These are phyloP conservation scores for Candida quercuum DNA, from an alignment of 805 yeast genomes.

Conservation along the genomic window DNA sequence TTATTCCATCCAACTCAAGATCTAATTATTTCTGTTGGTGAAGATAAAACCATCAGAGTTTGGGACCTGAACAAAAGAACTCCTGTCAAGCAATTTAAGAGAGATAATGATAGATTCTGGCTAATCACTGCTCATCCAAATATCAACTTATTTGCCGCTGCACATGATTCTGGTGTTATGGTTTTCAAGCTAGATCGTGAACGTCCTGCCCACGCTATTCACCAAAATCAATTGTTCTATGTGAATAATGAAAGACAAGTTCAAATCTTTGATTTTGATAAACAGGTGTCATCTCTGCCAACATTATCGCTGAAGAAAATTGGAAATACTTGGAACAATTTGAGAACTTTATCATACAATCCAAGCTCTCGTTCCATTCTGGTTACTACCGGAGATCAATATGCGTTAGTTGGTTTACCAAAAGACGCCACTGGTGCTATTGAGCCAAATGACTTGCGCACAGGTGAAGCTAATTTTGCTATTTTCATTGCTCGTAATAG, in stretches of 20 bases:
- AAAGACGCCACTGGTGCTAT: constrained; percentile 89
- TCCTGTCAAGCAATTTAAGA: constrained; percentile 88
- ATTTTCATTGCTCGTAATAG: constrained; percentile 92
- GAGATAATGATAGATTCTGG: constrained; percentile 96
- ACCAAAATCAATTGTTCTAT: constrained; percentile 69
- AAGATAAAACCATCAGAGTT: constrained; percentile 91
- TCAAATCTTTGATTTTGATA: constrained; percentile 67
- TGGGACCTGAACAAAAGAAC: constrained; percentile 96
- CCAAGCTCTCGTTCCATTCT: constrained; percentile 87
- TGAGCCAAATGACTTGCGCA: constrained; percentile 76
- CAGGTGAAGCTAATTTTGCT: constrained; percentile 82
- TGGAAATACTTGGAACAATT: constrained; percentile 82
- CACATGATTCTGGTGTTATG: constrained; percentile 97
- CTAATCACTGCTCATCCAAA: constrained; percentile 81
- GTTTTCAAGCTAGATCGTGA: constrained; percentile 96
- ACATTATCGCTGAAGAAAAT: constrained; percentile 78
- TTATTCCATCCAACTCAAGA: constrained; percentile 93
- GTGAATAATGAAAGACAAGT: constrained; percentile 84
- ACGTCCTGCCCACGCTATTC: constrained; percentile 81
- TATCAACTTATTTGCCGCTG: constrained; percentile 90
- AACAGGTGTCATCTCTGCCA: constrained; percentile 64
- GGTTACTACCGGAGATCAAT: constrained; percentile 72
- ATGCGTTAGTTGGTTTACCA: constrained; percentile 74
- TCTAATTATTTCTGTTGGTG: constrained; percentile 86
- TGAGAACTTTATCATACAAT: constrained; percentile 81